Conservation (phyloP, 371 early-diverging fungal genomes). For the Rhizopus arrhizus region DNA sequence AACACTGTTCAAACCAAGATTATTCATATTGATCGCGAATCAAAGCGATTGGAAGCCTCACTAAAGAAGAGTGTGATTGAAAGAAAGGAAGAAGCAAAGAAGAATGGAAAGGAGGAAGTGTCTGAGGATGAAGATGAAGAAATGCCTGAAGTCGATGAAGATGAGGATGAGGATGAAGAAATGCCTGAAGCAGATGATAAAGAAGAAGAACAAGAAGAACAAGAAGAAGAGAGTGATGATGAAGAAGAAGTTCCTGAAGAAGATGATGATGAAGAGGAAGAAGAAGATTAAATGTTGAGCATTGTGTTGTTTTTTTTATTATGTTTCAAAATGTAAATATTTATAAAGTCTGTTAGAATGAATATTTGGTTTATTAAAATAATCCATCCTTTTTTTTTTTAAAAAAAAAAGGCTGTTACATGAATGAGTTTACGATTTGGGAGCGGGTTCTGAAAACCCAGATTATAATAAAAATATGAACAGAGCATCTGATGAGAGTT, state of each 20-base stretch:
- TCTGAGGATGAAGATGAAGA: conserved; percentile 43
- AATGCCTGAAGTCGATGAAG: conserved; percentile 54
- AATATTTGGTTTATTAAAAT: too few relatives aligned
- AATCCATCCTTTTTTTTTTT: too few relatives aligned
- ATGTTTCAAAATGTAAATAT: too few relatives aligned
- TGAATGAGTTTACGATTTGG: too few relatives aligned
- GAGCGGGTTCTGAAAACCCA: too few relatives aligned
- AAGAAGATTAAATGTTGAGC: too few relatives aligned
- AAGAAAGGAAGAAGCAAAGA: conserved; percentile 27
- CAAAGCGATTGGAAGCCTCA: conserved; percentile 65
- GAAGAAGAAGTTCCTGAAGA: neutral
- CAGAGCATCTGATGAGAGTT: too few relatives aligned
- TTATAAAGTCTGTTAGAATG: too few relatives aligned
- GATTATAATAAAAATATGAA: too few relatives aligned
- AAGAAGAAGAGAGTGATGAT: neutral
- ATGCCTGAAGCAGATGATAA: neutral
- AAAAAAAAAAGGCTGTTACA: too few relatives aligned
- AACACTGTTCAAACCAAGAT: conserved; percentile 77
- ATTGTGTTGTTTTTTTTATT: too few relatives aligned
- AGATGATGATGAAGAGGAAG: too few relatives aligned
- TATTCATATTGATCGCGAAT: conserved; percentile 60
- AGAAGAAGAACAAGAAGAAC: neutral
- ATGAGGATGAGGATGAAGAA: conserved; percentile 54
- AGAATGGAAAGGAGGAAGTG: conserved; percentile 37
- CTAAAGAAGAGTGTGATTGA: conserved; percentile 54